Conservation (phyloP, 768 basidiomycete species). For the Russula virescens region DNA sequence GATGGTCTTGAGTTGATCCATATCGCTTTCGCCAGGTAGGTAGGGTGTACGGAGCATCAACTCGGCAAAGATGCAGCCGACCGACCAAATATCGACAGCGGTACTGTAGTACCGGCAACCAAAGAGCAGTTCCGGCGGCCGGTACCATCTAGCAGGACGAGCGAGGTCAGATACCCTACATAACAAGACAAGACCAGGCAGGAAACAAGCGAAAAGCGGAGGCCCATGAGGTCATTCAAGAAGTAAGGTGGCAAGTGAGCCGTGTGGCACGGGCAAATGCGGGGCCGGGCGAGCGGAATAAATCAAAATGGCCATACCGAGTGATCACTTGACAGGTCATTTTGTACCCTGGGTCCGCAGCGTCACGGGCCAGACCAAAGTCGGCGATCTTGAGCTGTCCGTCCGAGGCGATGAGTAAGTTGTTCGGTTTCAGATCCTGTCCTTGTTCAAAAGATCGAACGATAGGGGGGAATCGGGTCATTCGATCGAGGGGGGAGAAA, state of each 20-base stretch:
- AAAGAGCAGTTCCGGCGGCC: constrained; percentile 91
- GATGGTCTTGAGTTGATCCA: constrained; percentile 93
- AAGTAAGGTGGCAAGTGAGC: too few species aligned
- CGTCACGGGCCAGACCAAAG: constrained; percentile 97
- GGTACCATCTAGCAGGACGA: constrained; percentile 79
- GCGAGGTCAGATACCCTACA: neutral
- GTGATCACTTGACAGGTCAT: constrained; percentile 99
- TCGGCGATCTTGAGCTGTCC: constrained; percentile 96
- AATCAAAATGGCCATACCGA: constrained; percentile 46
- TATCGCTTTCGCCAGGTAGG: constrained; percentile 89
- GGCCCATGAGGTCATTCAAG: neutral
- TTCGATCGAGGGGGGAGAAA: neutral
- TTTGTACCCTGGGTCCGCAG: constrained; percentile 88
- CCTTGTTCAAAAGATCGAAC: neutral
- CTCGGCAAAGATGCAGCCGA: constrained; percentile 97
- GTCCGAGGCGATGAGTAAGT: constrained; percentile 85
- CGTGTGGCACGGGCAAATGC: too few species aligned
- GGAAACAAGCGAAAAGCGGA: neutral
- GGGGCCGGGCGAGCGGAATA: too few species aligned
- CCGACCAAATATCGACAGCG: constrained; percentile 94
- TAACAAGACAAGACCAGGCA: too few species aligned
- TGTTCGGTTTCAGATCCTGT: constrained; percentile 98
- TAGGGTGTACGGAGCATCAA: constrained; percentile 95
- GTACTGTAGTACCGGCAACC: constrained; percentile 88
- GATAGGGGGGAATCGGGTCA: neutral